Evolutionary conservation across 352 stramenopile genomes (phyloP).

Genomic region (Proteromonas lacertae): DNA sequence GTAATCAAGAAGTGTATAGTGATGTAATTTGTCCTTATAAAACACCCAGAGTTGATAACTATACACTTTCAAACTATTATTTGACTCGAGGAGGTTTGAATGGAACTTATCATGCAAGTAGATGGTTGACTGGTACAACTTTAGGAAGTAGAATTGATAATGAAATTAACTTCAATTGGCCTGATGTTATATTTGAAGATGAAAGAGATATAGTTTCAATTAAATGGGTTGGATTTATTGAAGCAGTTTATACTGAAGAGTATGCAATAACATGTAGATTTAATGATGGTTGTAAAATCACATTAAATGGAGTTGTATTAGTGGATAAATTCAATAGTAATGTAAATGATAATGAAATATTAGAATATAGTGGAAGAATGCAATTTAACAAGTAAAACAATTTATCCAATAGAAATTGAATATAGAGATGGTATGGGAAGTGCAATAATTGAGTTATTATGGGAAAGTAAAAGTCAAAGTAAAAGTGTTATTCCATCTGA

Average conservation of each 20-base stretch:
- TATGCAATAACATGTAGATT: slow-evolving; percentile 45
- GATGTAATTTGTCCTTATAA: too few relatives aligned
- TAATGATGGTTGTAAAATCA: slow-evolving; percentile 51
- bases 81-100: slow-evolving; percentile 34
- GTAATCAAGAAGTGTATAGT: too few relatives aligned
- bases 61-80: too few relatives aligned
- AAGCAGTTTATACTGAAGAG: slow-evolving; percentile 40
- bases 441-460: slow-evolving; percentile 36
- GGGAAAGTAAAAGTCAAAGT: slow-evolving; percentile 42
- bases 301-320: slow-evolving; percentile 29
- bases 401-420: slow-evolving; percentile 49
- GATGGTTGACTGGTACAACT: slow-evolving; percentile 48
- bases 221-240: slow-evolving; percentile 55
- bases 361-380: too few relatives aligned
- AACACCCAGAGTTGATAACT: too few relatives aligned
- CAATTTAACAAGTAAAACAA: slow-evolving; percentile 30
- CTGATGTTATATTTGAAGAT: too few relatives aligned
- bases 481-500: slow-evolving; percentile 33
- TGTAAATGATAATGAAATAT: slow-evolving; percentile 16
- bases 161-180: slow-evolving; percentile 59
- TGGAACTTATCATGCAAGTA: slow-evolving; percentile 72
- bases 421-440: slow-evolving; percentile 53
- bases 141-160: slow-evolving; percentile 38
- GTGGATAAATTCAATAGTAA: slow-evolving; percentile 36
- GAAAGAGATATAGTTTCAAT: slow-evolving; percentile 70